Evolutionary conservation across 352 stramenopile species (phyloP), one percentile per base, ranked within the genome.

Genomic region (Elongisporangium undulatum): DNA sequence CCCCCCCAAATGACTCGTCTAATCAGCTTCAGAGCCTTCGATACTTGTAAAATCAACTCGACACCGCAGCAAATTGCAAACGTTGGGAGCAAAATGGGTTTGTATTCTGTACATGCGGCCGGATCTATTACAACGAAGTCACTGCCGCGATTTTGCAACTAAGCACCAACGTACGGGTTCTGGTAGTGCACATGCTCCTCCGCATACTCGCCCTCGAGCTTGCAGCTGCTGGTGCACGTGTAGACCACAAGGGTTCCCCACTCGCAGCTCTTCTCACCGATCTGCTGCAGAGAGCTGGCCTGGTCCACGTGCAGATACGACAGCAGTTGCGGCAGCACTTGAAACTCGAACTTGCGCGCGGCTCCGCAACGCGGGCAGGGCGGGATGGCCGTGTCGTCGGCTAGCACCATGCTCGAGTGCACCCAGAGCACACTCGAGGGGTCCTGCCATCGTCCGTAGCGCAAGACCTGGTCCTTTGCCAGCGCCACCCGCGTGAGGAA

Each of bases 321-420:
- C 0, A 98, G 62, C 51, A 98, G 85, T 76, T 98, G 95, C 0
- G 95, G 95, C 61, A 98, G 80, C 62, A 98, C 80, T 66, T 98
- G 95, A 63, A 98, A 98, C 77, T 98, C 95, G 62, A 98, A 98
- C 57, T 87, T 79, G 22, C 95, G 89, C 23, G 68, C 60, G 22
- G 74, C 71, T 23, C 90, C 87, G 66, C 95, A 98, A 13, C 75
- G 78, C 26, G 79, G 41, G 62, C 94, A 98, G 19, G 69, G 51
- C 6, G 88, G 91, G 17, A 95, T 76, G 6, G 4, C 34, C 34
- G 34, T 12, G 13, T 62, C 58, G 19, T 69, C 66, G 4, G 50
- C 51, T 12, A 61, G 67, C 7, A 79, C 48, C 6, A 76, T 85
- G 52, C 79, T 67, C 16, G 82, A 89, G 54, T 94, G 82, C 21